phyloP scores from a whole-genome alignment of 2,329 filamentous ascomycete genomes.

The Amylocarpus encephaloides region DNA sequence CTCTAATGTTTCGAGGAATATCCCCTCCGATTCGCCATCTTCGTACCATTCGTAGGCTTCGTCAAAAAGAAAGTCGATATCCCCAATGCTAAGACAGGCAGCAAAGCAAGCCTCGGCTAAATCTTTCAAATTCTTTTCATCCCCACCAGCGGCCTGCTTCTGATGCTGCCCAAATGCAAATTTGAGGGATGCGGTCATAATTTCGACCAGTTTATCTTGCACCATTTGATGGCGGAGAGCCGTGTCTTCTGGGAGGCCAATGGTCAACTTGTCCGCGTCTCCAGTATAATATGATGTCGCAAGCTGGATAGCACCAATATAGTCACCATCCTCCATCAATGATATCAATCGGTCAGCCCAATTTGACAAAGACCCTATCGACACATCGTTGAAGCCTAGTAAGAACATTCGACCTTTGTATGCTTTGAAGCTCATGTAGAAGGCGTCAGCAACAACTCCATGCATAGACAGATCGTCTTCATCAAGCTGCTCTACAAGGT shows the following conservation, averaged over 20 bases:
- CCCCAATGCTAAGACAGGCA: slow-evolving; percentile 71
- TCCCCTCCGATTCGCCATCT: slow-evolving; percentile 61
- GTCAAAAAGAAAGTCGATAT: slow-evolving; percentile 82
- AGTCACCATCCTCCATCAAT: slow-evolving; percentile 95
- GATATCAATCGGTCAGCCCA: slow-evolving; percentile 94
- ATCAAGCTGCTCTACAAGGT: slow-evolving; percentile 79
- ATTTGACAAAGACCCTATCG: slow-evolving; percentile 87
- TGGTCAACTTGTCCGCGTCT: slow-evolving; percentile 86
- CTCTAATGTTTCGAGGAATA: slow-evolving; percentile 86
- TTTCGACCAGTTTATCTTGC: slow-evolving; percentile 81
- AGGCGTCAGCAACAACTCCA: slow-evolving; percentile 92
- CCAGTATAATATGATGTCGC: slow-evolving; percentile 91
- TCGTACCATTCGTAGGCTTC: slow-evolving; percentile 88
- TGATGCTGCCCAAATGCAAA: slow-evolving; percentile 72
- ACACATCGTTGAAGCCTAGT: slow-evolving; percentile 87
- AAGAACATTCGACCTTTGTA: slow-evolving; percentile 94
- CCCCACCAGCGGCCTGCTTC: slow-evolving; percentile 36
- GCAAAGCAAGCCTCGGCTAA: slow-evolving; percentile 78
- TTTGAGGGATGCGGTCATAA: slow-evolving; percentile 85
- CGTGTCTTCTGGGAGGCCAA: slow-evolving; percentile 85
- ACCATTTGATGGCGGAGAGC: slow-evolving; percentile 72
- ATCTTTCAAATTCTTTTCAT: slow-evolving; percentile 56
- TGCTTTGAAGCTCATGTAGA: slow-evolving; percentile 93
- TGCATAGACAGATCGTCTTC: slow-evolving; percentile 87
- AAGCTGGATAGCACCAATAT: slow-evolving; percentile 82